Evolutionary conservation across 2,329 filamentous ascomycete species (phyloP).

Genomic region (Periconia digitata): DNA sequence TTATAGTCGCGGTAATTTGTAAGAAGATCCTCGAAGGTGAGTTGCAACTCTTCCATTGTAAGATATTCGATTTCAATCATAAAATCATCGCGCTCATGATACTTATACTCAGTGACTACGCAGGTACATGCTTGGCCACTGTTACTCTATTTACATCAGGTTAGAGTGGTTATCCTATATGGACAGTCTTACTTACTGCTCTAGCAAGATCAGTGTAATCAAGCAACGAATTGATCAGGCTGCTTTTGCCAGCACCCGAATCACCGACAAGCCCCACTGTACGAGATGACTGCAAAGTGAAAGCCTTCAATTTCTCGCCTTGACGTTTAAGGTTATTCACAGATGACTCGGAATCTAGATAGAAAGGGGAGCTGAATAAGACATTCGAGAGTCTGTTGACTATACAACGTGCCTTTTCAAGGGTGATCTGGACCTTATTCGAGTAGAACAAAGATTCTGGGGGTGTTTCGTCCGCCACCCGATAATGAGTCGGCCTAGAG

Average conservation of each 20-base stretch:
- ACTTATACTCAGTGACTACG: slow-evolving; percentile 52
- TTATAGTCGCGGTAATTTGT: slow-evolving; percentile 40
- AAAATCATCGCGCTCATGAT: slow-evolving; percentile 38
- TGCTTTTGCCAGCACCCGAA: slow-evolving; percentile 55
- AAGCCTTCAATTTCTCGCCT: slow-evolving; percentile 38
- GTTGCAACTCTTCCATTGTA: slow-evolving; percentile 16
- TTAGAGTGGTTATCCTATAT: slow-evolving; percentile 7
- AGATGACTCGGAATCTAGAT: slow-evolving; percentile 43
- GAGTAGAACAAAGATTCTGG: slow-evolving; percentile 11
- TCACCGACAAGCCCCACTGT: slow-evolving; percentile 54
- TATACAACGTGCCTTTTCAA: slow-evolving; percentile 34
- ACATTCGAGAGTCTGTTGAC: slow-evolving; percentile 34
- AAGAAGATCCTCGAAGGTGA: slow-evolving; percentile 43
- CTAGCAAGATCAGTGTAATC: slow-evolving; percentile 46
- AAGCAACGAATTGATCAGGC: slow-evolving; percentile 53
- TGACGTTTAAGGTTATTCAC: slow-evolving; percentile 41
- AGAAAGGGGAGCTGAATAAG: slow-evolving; percentile 40
- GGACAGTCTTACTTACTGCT: slow-evolving; percentile 41
- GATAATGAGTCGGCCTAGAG: slow-evolving; percentile 8
- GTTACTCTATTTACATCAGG: slow-evolving; percentile 41
- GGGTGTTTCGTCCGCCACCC: slow-evolving; percentile 18
- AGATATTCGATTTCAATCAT: slow-evolving; percentile 33
- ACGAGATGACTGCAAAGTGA: slow-evolving; percentile 44
- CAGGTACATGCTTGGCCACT: slow-evolving; percentile 52
- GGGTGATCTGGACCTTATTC: slow-evolving; percentile 13